Evolutionary conservation across 768 basidiomycete species (phyloP).

Genomic region (Lactifluus hygrophoroides): DNA sequence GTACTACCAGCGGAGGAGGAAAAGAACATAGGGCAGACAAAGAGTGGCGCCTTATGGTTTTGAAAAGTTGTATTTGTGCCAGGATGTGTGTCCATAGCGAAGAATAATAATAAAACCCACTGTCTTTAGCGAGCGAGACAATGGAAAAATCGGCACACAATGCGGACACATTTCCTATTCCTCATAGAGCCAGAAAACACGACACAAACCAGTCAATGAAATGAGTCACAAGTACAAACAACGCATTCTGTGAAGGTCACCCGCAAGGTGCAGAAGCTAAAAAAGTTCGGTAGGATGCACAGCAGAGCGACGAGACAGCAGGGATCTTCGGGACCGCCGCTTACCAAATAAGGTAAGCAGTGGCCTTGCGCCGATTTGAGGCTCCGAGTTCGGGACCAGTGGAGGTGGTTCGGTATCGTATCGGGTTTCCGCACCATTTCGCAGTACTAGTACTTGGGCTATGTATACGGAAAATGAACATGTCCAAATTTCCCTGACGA

Average conservation of each 20-base stretch:
- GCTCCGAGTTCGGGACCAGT: too few relatives aligned
- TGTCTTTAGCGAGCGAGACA: not conserved
- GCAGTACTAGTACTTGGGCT: too few relatives aligned
- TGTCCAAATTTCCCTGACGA: too few relatives aligned
- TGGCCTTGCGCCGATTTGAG: too few relatives aligned
- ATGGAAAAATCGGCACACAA: not conserved
- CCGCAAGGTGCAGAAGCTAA: not conserved
- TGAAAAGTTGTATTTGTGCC: not conserved
- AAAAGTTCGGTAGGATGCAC: not conserved
- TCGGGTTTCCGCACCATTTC: too few relatives aligned
- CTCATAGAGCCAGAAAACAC: not conserved
- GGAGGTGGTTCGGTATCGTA: too few relatives aligned
- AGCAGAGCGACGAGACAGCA: too few relatives aligned
- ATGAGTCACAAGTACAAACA: not conserved
- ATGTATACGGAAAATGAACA: too few relatives aligned
- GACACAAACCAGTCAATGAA: not conserved
- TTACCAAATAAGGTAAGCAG: not conserved
- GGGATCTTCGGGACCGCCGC: too few relatives aligned
- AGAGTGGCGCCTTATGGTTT: conserved; percentile 1
- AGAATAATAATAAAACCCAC: not conserved
- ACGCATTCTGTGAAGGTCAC: not conserved
- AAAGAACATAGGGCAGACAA: not conserved
- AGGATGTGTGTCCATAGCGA: not conserved
- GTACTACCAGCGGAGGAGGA: not conserved
- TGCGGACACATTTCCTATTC: not conserved